These are phyloP conservation scores for Zygoascus bituminiphila DNA, from an alignment of 805 yeast species.

Conservation along the genomic window DNA sequence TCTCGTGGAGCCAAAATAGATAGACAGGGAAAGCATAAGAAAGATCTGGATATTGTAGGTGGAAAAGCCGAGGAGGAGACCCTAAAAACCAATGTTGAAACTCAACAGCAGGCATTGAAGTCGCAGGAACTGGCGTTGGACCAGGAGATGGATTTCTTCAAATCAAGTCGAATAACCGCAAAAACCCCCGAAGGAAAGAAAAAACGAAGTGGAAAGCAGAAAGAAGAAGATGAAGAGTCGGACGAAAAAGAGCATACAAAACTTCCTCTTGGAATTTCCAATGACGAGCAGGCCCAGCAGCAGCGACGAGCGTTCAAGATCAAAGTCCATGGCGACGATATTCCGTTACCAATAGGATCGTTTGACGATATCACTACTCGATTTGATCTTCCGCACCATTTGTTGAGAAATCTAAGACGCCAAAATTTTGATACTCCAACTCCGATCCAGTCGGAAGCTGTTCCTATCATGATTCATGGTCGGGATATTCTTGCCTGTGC, in stretches of 20 bases:
- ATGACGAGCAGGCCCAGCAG: conserved; percentile 48
- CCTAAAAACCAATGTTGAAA: neutral
- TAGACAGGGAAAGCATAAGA: conserved; percentile 40
- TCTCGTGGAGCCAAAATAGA: conserved; percentile 79
- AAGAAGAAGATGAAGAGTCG: conserved; percentile 23
- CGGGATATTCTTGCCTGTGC: conserved; percentile 90
- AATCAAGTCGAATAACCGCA: conserved; percentile 27
- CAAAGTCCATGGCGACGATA: conserved; percentile 74
- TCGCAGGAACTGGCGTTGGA: neutral
- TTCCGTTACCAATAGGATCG: conserved; percentile 86
- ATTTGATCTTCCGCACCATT: conserved; percentile 51
- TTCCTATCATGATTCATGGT: conserved; percentile 61
- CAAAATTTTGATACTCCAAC: conserved; percentile 81
- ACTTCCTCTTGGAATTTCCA: conserved; percentile 39
- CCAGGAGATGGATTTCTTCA: conserved; percentile 78
- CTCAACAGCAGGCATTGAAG: neutral
- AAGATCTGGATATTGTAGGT: conserved; percentile 23
- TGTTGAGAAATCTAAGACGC: conserved; percentile 55
- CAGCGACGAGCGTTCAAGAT: conserved; percentile 54
- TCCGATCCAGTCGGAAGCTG: conserved; percentile 83
- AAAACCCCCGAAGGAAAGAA: neutral
- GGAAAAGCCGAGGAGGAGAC: neutral
- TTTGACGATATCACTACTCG: conserved; percentile 72
- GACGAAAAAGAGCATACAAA: conserved; percentile 27
- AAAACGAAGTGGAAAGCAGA: conserved; percentile 1